Percentiles rank a stretch among this genome's conserved stretches.
Evolutionary conservation across 768 basidiomycete genomes (phyloP).

Genomic region (Russula sp.): DNA sequence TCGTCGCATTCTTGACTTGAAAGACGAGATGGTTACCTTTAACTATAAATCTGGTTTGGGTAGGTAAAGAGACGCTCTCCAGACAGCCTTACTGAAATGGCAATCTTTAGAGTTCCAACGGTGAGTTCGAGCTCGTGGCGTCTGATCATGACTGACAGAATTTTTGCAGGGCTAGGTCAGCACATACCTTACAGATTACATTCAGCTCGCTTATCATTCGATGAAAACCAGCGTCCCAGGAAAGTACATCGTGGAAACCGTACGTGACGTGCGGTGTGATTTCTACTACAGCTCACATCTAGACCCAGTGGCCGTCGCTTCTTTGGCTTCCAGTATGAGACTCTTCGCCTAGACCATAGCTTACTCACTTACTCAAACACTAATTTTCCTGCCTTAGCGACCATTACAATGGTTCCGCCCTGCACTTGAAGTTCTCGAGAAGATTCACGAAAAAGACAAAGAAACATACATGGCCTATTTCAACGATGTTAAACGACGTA

Average conservation of each 20-base stretch:
- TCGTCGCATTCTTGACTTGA: constrained; percentile 16
- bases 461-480: constrained; percentile 4
- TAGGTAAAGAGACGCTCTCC: background rate
- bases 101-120: constrained; percentile 3
- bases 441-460: background rate
- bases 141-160: background rate
- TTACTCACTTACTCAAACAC: background rate
- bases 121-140: background rate
- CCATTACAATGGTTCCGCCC: constrained; percentile 26
- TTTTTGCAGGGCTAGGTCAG: constrained; percentile 5
- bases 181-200: background rate
- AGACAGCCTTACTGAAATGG: too few relatives aligned
- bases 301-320: constrained; percentile 15
- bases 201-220: background rate
- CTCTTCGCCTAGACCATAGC: background rate
- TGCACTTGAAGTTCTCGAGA: background rate
- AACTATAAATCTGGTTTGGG: constrained; percentile 1
- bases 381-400: background rate
- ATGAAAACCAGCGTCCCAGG: background rate
- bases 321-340: constrained; percentile 21
- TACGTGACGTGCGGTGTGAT: background rate
- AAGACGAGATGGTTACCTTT: constrained; percentile 15
- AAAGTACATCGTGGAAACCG: constrained; percentile 10
- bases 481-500: constrained; percentile 10
- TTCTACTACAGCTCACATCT: background rate